A percentile compares a stretch with the other conserved stretches of the same genome.
Conservation (phyloP, 441 rosid genomes). For the Gossypium schwendimanii region DNA sequence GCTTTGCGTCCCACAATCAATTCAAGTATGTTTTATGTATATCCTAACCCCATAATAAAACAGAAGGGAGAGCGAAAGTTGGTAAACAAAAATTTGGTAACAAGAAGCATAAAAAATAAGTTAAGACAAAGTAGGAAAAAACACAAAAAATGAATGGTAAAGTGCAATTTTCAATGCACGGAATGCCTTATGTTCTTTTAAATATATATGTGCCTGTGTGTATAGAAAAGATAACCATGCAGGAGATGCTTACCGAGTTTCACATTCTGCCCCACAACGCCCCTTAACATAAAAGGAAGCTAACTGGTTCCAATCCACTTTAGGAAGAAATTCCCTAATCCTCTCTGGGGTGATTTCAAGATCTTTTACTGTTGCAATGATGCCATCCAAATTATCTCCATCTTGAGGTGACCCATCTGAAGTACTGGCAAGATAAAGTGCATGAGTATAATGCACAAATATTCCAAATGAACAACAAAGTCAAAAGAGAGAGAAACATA, state of each 20-base stretch:
- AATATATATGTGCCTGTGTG: not conserved
- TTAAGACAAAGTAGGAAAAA: not conserved
- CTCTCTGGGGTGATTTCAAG: constrained; percentile 71
- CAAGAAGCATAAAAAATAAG: not conserved
- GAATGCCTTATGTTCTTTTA: too few species aligned
- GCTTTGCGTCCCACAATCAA: not conserved
- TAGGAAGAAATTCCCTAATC: constrained; percentile 69
- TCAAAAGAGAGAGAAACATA: not conserved
- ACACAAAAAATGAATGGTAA: not conserved
- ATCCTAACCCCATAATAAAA: not conserved
- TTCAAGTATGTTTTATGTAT: not conserved
- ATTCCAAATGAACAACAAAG: constrained; percentile 1
- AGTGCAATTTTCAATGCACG: not conserved
- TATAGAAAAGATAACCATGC: not conserved
- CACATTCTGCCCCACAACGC: constrained; percentile 83
- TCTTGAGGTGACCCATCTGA: constrained; percentile 38
- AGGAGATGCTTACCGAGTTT: constrained; percentile 54
- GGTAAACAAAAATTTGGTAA: not conserved
- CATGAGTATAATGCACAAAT: not conserved
- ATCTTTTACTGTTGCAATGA: constrained; percentile 50
- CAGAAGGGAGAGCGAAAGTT: not conserved
- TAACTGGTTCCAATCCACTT: constrained; percentile 75
- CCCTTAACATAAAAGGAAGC: constrained; percentile 49
- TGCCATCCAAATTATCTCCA: constrained; percentile 34
- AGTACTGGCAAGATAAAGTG: constrained; percentile 39